Base-by-base conservation (phyloP, 2,329 filamentous ascomycete genomes). In the Stemphylium lycopersici region DNA sequence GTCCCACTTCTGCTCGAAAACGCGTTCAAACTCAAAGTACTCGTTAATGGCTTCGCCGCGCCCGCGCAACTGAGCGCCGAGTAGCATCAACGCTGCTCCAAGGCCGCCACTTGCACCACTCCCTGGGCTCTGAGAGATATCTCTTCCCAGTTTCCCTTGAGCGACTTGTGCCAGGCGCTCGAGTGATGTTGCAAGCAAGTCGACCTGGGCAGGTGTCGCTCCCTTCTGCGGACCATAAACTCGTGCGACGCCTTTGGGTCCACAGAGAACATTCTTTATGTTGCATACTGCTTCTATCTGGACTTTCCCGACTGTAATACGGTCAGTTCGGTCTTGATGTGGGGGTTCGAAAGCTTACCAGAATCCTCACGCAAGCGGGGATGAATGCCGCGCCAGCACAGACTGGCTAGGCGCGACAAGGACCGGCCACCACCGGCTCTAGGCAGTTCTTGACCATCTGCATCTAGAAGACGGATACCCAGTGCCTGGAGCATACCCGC, bases 401-500 rank as follows among this genome's bases (percentile, higher is more conserved):
- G 75, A 10, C 61, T 61, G 1, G 70, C 67, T n/a, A 82, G 62
- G 0, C 68, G 57, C 10, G 65, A 48, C 6, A 82, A 68, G 0
- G 72, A 73, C 47, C 72, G 67, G 11, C 80, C 80, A 26, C 80
- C 80, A 11, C 55, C 63, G 10, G 77, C 79, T 3, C 45, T 60
- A 2, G 77, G 75, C 3, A 83, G 63, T 22, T 70, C 62, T 3
- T 62, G 43, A 2, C 77, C 79, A 20, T 76, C 56, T 3, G 45
- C 43, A 52, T 80, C 77, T 11, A 80, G 55, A 13, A 83, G 71
- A 2, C 73, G 72, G 3, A 74, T 80, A 4, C 81, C 81, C 5
- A 84, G 75, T 2, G 81, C 81, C 57, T 84, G 81, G 7, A 82
- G 77, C 80, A 84, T 83, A 12, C 81, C 81, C 0, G 79, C 78